Evolutionary conservation across 768 basidiomycete species (phyloP).

Genomic region (Nidularia pulvinata): DNA sequence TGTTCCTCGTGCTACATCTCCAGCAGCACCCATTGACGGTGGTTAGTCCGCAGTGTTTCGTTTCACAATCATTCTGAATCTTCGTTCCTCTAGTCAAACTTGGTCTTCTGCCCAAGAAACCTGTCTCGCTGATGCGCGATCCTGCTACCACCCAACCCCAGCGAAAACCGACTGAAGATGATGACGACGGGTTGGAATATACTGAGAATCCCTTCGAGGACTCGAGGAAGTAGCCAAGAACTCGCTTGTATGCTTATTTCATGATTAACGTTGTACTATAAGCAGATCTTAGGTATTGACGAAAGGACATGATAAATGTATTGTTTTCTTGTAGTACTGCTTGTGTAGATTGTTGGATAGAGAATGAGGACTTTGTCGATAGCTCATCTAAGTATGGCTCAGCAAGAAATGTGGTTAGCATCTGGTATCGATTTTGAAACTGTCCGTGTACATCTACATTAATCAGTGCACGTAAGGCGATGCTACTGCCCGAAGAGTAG

Average conservation of each 20-base stretch:
- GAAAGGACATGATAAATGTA: no score
- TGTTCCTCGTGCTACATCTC: conserved; percentile 3
- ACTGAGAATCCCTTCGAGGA: conserved; percentile 79
- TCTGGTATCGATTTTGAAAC: background rate
- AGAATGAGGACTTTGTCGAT: background rate
- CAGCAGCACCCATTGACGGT: conserved; percentile 24
- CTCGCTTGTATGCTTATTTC: background rate
- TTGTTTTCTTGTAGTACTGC: background rate
- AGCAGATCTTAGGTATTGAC: no score
- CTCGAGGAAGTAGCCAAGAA: conserved; percentile 12
- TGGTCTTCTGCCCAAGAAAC: conserved; percentile 72
- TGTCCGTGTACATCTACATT: background rate
- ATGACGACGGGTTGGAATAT: conserved; percentile 70
- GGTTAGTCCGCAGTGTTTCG: conserved; percentile 13
- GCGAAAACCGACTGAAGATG: conserved; percentile 23
- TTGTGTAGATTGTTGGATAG: no score
- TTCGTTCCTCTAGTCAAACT: conserved; percentile 47
- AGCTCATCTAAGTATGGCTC: background rate
- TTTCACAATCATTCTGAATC: background rate
- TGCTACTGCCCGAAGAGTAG: conserved; percentile 27
- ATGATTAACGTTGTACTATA: background rate
- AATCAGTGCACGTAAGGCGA: conserved; percentile 36
- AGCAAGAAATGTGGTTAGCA: background rate
- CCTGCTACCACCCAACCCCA: conserved; percentile 8
- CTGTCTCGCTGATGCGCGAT: conserved; percentile 48